A percentile compares a stretch with the other conserved stretches of the same genome.
Conservation (phyloP, 176 grass and related monocot species). For the Dendrocalamus sinicus region DNA sequence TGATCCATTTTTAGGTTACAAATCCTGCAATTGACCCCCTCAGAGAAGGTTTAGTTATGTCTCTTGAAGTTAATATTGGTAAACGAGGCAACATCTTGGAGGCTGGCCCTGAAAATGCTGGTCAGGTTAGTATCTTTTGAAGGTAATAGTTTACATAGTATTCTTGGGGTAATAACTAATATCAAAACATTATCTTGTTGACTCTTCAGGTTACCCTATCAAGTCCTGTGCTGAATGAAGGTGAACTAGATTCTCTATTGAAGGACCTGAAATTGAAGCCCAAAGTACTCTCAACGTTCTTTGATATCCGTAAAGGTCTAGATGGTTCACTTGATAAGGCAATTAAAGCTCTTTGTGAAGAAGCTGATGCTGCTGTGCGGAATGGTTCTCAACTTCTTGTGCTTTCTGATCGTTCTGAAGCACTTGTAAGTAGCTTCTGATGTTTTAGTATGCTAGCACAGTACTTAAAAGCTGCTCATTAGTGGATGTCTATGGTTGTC, state of each 20-base stretch:
- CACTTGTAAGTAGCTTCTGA: slow-evolving; percentile 68
- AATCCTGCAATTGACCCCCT: slow-evolving; percentile 99
- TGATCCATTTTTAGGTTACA: slow-evolving; percentile 73
- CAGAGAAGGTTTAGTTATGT: slow-evolving; percentile 99
- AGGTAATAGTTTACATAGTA: slow-evolving; percentile 19
- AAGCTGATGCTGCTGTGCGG: slow-evolving; percentile 92
- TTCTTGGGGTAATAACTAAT: slow-evolving; percentile 37
- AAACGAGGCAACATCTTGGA: slow-evolving; percentile 95
- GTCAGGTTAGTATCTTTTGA: slow-evolving; percentile 74
- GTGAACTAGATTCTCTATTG: slow-evolving; percentile 86
- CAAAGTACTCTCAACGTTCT: slow-evolving; percentile 83
- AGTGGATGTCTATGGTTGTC: neutral
- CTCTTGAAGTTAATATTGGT: slow-evolving; percentile 98
- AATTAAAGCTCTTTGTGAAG: slow-evolving; percentile 80
- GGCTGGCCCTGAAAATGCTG: slow-evolving; percentile 90
- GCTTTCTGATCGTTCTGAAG: slow-evolving; percentile 92
- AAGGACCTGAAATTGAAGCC: slow-evolving; percentile 81
- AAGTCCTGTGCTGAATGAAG: slow-evolving; percentile 94
- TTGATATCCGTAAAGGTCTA: slow-evolving; percentile 91
- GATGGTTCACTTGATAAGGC: slow-evolving; percentile 85
- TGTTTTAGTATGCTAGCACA: slow-evolving; percentile 32
- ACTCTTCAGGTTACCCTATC: slow-evolving; percentile 84
- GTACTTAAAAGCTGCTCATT: slow-evolving; percentile 10
- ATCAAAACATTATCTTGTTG: slow-evolving; percentile 40
- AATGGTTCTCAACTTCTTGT: slow-evolving; percentile 95